Percentiles rank a stretch among this genome's conserved stretches.
Conservation (phyloP, 805 yeast species). For the Yarrowia keelungensis region DNA sequence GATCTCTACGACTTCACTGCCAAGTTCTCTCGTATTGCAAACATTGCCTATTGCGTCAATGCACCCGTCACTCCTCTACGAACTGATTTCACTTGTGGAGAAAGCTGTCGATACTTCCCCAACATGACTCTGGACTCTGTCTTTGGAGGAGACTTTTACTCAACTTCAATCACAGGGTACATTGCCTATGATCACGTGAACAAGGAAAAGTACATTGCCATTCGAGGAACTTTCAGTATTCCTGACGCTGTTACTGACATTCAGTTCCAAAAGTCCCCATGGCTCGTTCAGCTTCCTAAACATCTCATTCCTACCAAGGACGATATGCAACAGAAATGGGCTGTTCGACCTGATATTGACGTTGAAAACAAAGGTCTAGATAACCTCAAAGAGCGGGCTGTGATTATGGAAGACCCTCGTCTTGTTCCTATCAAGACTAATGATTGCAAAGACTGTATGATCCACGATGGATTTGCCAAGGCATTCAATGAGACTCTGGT, state of each 20-base stretch:
- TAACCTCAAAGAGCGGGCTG: neutral
- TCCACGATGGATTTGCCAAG: conserved; percentile 13
- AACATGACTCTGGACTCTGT: conserved; percentile 17
- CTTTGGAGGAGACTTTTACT: conserved; percentile 17
- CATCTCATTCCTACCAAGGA: neutral
- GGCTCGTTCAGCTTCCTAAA: conserved; percentile 5
- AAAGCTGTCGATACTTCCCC: conserved; percentile 16
- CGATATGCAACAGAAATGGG: conserved; percentile 1
- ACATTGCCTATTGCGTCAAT: conserved; percentile 18
- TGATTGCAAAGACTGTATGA: neutral
- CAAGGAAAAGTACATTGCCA: conserved; percentile 3
- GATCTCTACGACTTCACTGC: conserved; percentile 11
- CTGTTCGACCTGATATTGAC: neutral
- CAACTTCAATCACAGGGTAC: conserved; percentile 4
- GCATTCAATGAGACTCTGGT: conserved; percentile 4
- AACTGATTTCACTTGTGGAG: conserved; percentile 9
- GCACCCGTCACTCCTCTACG: conserved; percentile 1
- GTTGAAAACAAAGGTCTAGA: neutral
- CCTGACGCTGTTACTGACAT: conserved; percentile 11
- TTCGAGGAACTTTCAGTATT: conserved; percentile 21
- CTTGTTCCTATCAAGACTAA: neutral
- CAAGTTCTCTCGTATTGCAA: conserved; percentile 7
- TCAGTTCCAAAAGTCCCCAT: conserved; percentile 9
- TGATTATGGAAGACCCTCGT: neutral
- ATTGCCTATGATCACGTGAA: neutral